These are phyloP conservation scores for Botryotinia convoluta DNA, from an alignment of 2,329 filamentous ascomycete species.

Conservation along the genomic window DNA sequence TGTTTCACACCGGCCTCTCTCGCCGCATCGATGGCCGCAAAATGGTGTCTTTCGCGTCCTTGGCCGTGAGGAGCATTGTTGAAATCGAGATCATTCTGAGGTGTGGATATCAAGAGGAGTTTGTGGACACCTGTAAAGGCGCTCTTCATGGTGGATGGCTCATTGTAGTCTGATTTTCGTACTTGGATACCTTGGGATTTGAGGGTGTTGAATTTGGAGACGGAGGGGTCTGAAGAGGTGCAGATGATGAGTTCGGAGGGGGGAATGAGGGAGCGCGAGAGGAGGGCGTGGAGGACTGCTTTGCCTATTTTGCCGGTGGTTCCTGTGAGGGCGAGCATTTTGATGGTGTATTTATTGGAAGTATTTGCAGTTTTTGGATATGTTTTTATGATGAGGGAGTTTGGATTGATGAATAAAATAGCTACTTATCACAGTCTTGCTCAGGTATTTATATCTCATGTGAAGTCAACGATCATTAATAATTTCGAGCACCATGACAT, in stretches of 20 bases:
- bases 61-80: conserved; percentile 41
- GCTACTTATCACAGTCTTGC: not conserved
- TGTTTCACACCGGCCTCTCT: conserved; percentile 38
- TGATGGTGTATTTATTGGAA: not conserved
- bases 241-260: conserved; percentile 22
- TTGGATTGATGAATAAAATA: not conserved
- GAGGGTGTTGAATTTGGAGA: conserved; percentile 41
- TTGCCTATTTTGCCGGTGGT: conserved; percentile 27
- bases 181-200: conserved; percentile 24
- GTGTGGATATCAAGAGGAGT: conserved; percentile 40
- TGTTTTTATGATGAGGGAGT: not conserved
- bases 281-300: conserved; percentile 22
- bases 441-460: not conserved
- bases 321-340: conserved; percentile 23
- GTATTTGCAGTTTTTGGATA: accelerated
- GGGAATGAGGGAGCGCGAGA: conserved; percentile 18
- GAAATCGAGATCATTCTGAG: conserved; percentile 36
- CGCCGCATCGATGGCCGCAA: conserved; percentile 36
- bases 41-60: conserved; percentile 27
- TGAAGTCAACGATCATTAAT: not conserved
- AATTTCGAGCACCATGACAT: not conserved
- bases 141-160: conserved; percentile 2
- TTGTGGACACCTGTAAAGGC: conserved; percentile 22
- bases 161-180: conserved; percentile 23
- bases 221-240: conserved; percentile 19